phyloP scores from a whole-genome alignment of 2,329 filamentous ascomycete species.

The Fusarium lateritium region DNA sequence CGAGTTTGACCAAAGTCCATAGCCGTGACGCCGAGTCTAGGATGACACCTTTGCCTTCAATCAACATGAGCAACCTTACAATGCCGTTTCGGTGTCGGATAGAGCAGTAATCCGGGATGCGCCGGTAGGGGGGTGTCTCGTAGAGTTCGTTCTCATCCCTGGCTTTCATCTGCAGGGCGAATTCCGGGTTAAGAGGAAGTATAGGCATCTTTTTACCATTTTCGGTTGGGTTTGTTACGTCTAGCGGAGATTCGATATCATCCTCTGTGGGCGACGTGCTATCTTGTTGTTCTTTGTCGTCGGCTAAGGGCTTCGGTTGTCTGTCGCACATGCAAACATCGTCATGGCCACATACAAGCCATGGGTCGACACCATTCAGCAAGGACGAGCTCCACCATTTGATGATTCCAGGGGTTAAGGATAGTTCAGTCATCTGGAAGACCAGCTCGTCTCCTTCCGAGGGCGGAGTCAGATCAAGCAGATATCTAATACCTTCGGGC shows the following conservation, averaged over 20 bases:
- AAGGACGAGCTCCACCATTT: conserved; percentile 65
- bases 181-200: conserved; percentile 11
- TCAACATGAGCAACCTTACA: conserved; percentile 71
- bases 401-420: conserved; percentile 68
- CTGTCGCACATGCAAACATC: conserved; percentile 56
- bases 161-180: conserved; percentile 45
- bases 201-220: neutral
- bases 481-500: conserved; percentile 65
- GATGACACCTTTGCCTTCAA: conserved; percentile 67
- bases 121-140: conserved; percentile 52
- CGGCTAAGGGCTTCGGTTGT: neutral
- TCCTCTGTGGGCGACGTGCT: no score
- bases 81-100: conserved; percentile 75
- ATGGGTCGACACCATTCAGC: conserved; percentile 52
- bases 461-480: conserved; percentile 75
- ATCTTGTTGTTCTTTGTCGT: conserved; percentile 1
- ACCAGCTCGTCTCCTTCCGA: conserved; percentile 74
- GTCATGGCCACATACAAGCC: conserved; percentile 58
- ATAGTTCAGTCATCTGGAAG: conserved; percentile 70
- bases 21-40: conserved; percentile 77
- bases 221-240: neutral
- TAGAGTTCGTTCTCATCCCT: conserved; percentile 36
- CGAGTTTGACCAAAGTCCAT: conserved; percentile 76
- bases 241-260: neutral
- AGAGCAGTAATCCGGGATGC: conserved; percentile 73